Percentiles rank a stretch among this genome's conserved stretches.
phyloP scores from a whole-genome alignment of 768 basidiomycete species.

The Boletales sp. region DNA sequence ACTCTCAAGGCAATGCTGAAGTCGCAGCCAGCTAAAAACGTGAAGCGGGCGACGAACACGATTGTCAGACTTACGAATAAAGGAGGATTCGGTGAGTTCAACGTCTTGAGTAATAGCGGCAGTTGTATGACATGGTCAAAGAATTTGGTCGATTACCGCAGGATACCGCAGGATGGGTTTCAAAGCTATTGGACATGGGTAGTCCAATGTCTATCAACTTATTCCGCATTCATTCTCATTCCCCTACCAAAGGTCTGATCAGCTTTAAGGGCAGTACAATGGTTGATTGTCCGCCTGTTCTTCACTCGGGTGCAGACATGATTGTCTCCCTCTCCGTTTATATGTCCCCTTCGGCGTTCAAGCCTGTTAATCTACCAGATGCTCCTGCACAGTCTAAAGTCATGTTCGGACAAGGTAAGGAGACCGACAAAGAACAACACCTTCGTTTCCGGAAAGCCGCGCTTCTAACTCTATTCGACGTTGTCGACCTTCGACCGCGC shows the following conservation, averaged over 20 bases:
- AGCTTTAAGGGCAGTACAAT: constrained; percentile 67
- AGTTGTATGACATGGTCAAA: constrained; percentile 22
- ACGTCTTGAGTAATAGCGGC: neutral
- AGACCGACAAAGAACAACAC: constrained; percentile 74
- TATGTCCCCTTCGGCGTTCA: constrained; percentile 68
- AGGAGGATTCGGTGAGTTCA: constrained; percentile 58
- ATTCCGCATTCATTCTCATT: neutral
- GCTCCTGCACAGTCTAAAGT: constrained; percentile 23
- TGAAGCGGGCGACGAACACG: constrained; percentile 54
- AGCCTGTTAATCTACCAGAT: constrained; percentile 36
- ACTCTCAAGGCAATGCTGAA: constrained; percentile 67
- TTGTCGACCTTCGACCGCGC: constrained; percentile 65
- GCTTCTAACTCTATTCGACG: constrained; percentile 68
- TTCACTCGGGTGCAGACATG: constrained; percentile 74
- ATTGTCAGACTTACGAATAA: constrained; percentile 66
- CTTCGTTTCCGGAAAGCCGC: constrained; percentile 79
- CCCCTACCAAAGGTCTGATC: constrained; percentile 46
- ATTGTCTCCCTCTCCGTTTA: constrained; percentile 75
- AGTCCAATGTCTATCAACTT: constrained; percentile 2
- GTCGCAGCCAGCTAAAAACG: constrained; percentile 42
- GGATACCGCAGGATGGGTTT: constrained; percentile 68
- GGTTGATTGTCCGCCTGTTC: constrained; percentile 69
- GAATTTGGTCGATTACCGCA: constrained; percentile 79
- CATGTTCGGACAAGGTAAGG: constrained; percentile 73
- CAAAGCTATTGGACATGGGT: constrained; percentile 72